phyloP scores from a whole-genome alignment of 1,284 basidiomycete species.

The Sanghuangporus sanghuang region DNA sequence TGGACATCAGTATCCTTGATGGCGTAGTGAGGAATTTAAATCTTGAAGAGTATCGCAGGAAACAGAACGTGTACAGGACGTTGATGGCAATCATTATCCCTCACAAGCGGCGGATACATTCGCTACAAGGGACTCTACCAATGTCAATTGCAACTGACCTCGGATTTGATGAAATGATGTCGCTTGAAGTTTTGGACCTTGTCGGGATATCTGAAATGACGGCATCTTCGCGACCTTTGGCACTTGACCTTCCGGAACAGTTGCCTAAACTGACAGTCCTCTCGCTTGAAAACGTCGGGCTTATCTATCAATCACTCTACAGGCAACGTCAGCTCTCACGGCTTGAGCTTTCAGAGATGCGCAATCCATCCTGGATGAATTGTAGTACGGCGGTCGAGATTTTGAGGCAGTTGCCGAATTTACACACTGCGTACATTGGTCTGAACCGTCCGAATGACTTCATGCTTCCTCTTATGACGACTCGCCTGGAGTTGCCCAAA shows the following conservation, averaged over 20 bases:
- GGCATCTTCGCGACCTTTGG: not conserved
- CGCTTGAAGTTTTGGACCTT: not conserved
- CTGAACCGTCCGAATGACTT: not conserved
- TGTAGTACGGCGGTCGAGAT: not conserved
- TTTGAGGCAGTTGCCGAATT: not conserved
- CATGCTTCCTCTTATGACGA: no score
- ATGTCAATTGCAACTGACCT: not conserved
- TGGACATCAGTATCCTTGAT: conserved; percentile 6
- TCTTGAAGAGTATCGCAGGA: conserved; percentile 1
- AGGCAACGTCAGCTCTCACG: conserved; percentile 4
- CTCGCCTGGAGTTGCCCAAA: not conserved
- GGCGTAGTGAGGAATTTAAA: not conserved
- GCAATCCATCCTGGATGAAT: conserved; percentile 3
- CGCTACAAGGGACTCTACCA: conserved; percentile 1
- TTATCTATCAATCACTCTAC: not conserved
- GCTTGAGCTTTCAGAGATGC: conserved; percentile 11
- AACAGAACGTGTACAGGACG: not conserved
- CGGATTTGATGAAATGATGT: not conserved
- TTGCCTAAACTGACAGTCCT: conserved; percentile 1
- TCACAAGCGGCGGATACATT: not conserved
- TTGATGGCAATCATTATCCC: not conserved
- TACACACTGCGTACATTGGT: conserved; percentile 5
- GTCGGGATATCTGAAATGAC: not conserved
- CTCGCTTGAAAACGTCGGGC: conserved; percentile 5
- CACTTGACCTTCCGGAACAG: not conserved